A percentile compares a stretch with the other conserved stretches of the same genome.
phyloP scores from a whole-genome alignment of 2,329 filamentous ascomycete species.

The Rasamsonia emersonii region DNA sequence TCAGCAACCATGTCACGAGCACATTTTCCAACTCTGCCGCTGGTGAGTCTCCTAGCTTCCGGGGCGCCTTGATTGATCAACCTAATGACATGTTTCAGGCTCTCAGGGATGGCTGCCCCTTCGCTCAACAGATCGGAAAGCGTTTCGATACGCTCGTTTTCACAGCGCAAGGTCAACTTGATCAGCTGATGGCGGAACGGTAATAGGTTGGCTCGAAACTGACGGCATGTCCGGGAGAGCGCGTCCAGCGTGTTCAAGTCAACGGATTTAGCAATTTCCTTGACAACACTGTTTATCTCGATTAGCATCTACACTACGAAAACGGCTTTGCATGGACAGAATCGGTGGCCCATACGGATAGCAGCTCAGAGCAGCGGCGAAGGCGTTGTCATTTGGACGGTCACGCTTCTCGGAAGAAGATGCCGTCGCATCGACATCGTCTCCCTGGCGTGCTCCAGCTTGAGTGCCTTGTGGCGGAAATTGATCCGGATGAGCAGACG shows the following conservation, averaged over 20 bases:
- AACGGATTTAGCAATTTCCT: slow-evolving; percentile 64
- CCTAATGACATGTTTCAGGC: slow-evolving; percentile 22
- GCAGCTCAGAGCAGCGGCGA: slow-evolving; percentile 38
- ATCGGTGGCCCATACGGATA: slow-evolving; percentile 36
- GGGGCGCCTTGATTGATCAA: slow-evolving; percentile 19
- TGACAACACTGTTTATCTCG: slow-evolving; percentile 55
- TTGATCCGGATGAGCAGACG: slow-evolving; percentile 11
- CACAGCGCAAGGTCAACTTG: slow-evolving; percentile 67
- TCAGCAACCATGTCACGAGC: slow-evolving; percentile 79
- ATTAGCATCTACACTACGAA: slow-evolving; percentile 9
- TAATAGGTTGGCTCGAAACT: slow-evolving; percentile 67
- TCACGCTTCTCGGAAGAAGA: slow-evolving; percentile 4
- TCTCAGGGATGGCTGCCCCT: slow-evolving; percentile 24
- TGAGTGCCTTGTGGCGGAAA: too few species aligned
- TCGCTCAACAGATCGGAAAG: slow-evolving; percentile 34
- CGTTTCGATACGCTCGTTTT: slow-evolving; percentile 52
- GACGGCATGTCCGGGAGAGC: slow-evolving; percentile 72
- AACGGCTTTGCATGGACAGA: slow-evolving; percentile 9
- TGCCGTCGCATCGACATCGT: slow-evolving; percentile 9
- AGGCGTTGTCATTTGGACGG: slow-evolving; percentile 22
- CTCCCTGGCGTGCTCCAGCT: slow-evolving; percentile 10
- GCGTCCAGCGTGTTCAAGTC: slow-evolving; percentile 83
- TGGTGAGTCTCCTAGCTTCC: slow-evolving; percentile 37
- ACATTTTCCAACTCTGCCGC: slow-evolving; percentile 66
- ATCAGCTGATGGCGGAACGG: slow-evolving; percentile 70